Conservation (phyloP, 495 filamentous ascomycete genomes). For the Penicillium alfredii region DNA sequence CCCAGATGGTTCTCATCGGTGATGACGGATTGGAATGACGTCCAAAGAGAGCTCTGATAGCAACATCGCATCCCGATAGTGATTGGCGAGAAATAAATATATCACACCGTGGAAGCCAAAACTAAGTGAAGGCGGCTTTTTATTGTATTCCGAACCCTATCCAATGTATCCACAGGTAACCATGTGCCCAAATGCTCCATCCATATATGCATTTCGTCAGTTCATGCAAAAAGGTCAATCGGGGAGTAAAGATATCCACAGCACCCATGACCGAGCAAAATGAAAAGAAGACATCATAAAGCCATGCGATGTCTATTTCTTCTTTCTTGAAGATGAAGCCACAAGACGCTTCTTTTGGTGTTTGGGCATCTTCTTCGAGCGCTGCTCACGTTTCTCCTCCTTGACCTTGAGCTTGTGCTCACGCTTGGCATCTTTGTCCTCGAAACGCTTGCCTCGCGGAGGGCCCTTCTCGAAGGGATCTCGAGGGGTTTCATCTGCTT, state of each 20-base stretch:
- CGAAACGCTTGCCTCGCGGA: constrained; percentile 81
- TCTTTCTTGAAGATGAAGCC: constrained; percentile 38
- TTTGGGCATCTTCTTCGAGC: constrained; percentile 94
- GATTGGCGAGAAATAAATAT: neutral
- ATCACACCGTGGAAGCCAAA: too few relatives aligned
- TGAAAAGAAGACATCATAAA: constrained; percentile 8
- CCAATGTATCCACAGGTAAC: constrained; percentile 25
- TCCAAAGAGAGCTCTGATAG: constrained; percentile 50
- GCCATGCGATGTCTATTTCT: constrained; percentile 29
- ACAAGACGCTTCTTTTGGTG: constrained; percentile 69
- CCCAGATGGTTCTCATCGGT: constrained; percentile 1
- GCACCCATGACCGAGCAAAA: constrained; percentile 5
- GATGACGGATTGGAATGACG: constrained; percentile 26
- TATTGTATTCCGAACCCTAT: constrained; percentile 8
- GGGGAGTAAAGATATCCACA: too few relatives aligned
- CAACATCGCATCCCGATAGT: constrained; percentile 2
- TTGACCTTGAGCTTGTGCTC: constrained; percentile 87
- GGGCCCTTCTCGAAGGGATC: constrained; percentile 56
- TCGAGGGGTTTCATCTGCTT: constrained; percentile 23
- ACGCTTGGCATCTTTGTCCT: constrained; percentile 86
- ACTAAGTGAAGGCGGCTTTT: too few relatives aligned
- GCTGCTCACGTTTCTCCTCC: constrained; percentile 85
- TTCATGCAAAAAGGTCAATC: constrained; percentile 26
- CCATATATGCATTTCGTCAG: constrained; percentile 30
- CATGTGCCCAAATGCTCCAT: constrained; percentile 29